Evolutionary conservation across 2,329 filamentous ascomycete species (phyloP).

Genomic region (Trichothecium sympodiale): DNA sequence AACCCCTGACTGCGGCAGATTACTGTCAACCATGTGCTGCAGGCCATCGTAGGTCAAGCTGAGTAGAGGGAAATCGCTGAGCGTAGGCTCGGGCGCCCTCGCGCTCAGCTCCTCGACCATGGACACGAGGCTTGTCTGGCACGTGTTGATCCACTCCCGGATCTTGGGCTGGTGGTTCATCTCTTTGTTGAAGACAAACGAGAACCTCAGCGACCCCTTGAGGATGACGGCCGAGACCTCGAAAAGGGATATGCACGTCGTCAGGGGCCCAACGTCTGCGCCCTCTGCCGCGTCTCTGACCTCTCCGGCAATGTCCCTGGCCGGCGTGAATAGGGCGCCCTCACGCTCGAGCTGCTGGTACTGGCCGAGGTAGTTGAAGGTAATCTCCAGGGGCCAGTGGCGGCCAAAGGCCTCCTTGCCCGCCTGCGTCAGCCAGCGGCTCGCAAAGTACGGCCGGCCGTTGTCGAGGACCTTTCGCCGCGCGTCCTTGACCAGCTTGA

Average conservation of each 20-base stretch:
- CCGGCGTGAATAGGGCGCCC: constrained; percentile 12
- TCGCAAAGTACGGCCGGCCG: constrained; percentile 26
- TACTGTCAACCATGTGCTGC: constrained; percentile 24
- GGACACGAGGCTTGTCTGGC: constrained; percentile 28
- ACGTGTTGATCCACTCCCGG: constrained; percentile 29
- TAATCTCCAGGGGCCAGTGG: constrained; percentile 28
- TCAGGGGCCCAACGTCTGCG: constrained; percentile 4
- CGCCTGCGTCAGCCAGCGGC: constrained; percentile 17
- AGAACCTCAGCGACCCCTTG: constrained; percentile 29
- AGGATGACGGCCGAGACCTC: constrained; percentile 34
- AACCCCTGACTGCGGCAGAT: constrained; percentile 21
- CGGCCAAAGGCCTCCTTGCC: constrained; percentile 17
- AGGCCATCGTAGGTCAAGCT: constrained; percentile 29
- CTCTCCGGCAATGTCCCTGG: constrained; percentile 7
- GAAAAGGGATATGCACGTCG: constrained; percentile 30
- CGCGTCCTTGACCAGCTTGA: constrained; percentile 9
- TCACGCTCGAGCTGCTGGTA: constrained; percentile 18
- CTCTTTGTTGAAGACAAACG: constrained; percentile 29
- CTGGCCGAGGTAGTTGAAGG: constrained; percentile 34
- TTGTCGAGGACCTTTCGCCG: constrained; percentile 18
- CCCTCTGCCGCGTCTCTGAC: constrained; percentile 1
- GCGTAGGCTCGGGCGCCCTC: constrained; percentile 26
- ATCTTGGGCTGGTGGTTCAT: constrained; percentile 29
- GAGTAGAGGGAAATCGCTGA: constrained; percentile 30
- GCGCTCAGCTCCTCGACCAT: constrained; percentile 24